Evolutionary conservation across 1,284 basidiomycete genomes (phyloP).

Genomic region (Vanrija humicola): DNA sequence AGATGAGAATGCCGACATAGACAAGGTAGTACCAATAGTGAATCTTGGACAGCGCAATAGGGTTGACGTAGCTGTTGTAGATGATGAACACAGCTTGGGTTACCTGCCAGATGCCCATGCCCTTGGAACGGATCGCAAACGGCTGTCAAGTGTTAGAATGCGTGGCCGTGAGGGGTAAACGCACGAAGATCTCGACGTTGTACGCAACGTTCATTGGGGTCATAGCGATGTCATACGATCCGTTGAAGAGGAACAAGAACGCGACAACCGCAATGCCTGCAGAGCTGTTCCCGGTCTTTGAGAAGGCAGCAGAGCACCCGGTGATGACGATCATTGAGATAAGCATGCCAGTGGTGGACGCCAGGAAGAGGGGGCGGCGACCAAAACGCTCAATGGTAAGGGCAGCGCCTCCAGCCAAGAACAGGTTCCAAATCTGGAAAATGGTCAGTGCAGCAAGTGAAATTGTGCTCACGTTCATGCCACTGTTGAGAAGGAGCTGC

Average conservation of each 20-base stretch:
- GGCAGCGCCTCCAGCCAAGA: constrained; percentile 25
- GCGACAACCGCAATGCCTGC: constrained; percentile 37
- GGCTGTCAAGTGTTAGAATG: constrained; percentile 1
- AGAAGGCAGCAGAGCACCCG: constrained; percentile 29
- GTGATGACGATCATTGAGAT: constrained; percentile 25
- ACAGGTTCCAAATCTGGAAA: constrained; percentile 17
- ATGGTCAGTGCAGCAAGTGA: neutral
- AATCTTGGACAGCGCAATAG: constrained; percentile 28
- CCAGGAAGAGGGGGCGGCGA: constrained; percentile 35
- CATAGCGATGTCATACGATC: constrained; percentile 22
- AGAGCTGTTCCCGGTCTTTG: constrained; percentile 15
- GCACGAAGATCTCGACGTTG: constrained; percentile 26
- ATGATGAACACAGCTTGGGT: constrained; percentile 40
- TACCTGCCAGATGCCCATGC: constrained; percentile 31
- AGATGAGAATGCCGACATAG: neutral
- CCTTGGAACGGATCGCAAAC: constrained; percentile 24
- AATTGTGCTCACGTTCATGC: too few relatives aligned
- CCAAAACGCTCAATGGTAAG: constrained; percentile 35
- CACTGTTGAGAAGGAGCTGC: constrained; percentile 62
- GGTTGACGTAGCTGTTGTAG: constrained; percentile 46
- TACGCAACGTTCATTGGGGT: constrained; percentile 18
- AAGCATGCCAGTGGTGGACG: constrained; percentile 31
- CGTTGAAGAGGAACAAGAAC: constrained; percentile 36
- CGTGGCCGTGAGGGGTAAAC: too few relatives aligned
- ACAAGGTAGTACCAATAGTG: constrained; percentile 27